Conservation (phyloP, 2,329 filamentous ascomycete species). For the Epichloe sylvatica region DNA sequence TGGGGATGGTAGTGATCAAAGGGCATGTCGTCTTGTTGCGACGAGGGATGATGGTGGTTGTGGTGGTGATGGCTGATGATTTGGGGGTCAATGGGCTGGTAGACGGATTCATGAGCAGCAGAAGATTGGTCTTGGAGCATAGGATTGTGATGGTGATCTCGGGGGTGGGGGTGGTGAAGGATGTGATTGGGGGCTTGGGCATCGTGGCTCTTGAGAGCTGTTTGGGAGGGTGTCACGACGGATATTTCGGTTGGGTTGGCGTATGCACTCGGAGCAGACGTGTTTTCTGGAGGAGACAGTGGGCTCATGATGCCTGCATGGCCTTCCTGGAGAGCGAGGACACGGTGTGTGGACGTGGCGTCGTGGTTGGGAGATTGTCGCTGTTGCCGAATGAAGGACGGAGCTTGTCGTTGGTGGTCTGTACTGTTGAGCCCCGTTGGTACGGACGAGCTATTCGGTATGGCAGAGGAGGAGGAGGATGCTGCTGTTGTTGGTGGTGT, state of each 20-base stretch:
- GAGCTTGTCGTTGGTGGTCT: not conserved
- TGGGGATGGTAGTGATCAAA: slow-evolving; percentile 30
- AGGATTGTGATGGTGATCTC: slow-evolving; percentile 19
- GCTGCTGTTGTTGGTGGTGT: not conserved
- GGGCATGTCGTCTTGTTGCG: slow-evolving; percentile 15
- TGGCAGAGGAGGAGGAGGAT: not conserved
- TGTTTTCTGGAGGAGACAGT: slow-evolving; percentile 13
- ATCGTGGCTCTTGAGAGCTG: not conserved
- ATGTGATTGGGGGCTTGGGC: not conserved
- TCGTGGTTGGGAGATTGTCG: slow-evolving; percentile 4
- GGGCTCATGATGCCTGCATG: slow-evolving; percentile 14
- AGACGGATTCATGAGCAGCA: slow-evolving; percentile 15
- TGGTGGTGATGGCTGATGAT: slow-evolving; percentile 32
- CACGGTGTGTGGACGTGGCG: slow-evolving; percentile 10
- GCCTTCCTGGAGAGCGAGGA: slow-evolving; percentile 19
- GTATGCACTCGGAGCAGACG: slow-evolving; percentile 25
- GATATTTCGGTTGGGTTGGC: slow-evolving; percentile 36
- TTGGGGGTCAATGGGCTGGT: slow-evolving; percentile 46
- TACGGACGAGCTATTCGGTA: not conserved
- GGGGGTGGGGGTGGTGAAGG: slow-evolving; percentile 8
- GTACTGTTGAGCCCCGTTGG: not conserved
- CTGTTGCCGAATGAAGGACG: not conserved
- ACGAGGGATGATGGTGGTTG: slow-evolving; percentile 14
- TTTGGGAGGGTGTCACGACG: slow-evolving; percentile 14
- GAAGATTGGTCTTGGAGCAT: slow-evolving; percentile 19